Evolutionary conservation across 441 rosid genomes (phyloP).

Genomic region (Syzygium syzygioides): DNA sequence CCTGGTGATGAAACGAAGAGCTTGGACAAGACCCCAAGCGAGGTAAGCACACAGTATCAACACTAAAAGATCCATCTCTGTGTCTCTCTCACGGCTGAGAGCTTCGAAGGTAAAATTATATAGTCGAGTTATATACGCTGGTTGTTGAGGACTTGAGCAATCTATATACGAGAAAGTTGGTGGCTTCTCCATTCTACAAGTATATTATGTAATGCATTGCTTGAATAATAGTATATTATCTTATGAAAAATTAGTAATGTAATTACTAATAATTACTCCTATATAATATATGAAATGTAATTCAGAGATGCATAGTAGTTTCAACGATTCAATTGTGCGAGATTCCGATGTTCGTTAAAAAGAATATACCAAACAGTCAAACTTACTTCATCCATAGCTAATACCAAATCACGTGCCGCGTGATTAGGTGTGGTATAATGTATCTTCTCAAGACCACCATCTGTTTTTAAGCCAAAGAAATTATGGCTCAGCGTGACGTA

Average conservation of each 20-base stretch:
- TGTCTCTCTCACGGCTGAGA: neutral
- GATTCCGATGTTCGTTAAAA: neutral
- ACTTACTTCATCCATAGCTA: neutral
- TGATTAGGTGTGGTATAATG: neutral
- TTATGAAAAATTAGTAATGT: neutral
- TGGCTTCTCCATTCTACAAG: neutral
- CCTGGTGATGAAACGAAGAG: neutral
- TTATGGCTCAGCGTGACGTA: neutral
- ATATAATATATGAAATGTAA: neutral
- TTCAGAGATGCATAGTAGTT: neutral
- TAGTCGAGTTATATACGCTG: neutral
- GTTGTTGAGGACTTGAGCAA: neutral
- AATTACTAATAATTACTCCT: neutral
- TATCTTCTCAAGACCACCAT: neutral
- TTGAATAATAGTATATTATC: neutral
- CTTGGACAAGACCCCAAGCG: neutral
- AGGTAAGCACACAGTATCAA: constrained; percentile 7
- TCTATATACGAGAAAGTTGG: neutral
- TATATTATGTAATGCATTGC: neutral
- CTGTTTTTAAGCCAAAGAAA: neutral
- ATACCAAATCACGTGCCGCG: neutral
- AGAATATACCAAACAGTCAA: neutral
- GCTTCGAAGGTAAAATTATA: neutral
- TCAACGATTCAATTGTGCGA: neutral
- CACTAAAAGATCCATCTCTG: neutral